Percentiles rank a stretch among this genome's conserved stretches.
These are phyloP conservation scores for Beauveria sp. DNA, from an alignment of 2,329 filamentous ascomycete species.

Conservation along the genomic window DNA sequence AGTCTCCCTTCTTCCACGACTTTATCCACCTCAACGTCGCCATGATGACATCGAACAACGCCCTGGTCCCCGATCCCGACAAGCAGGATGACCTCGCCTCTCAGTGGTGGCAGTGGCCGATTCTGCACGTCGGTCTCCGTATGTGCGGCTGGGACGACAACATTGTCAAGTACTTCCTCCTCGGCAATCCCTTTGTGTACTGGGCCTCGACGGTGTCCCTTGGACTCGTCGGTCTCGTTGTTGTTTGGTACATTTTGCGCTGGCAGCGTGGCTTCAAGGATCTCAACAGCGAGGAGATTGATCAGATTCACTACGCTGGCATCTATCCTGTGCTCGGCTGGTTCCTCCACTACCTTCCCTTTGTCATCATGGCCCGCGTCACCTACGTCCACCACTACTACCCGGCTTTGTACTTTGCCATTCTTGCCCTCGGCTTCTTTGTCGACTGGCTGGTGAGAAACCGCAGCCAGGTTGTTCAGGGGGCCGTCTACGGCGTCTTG, in stretches of 20 bases:
- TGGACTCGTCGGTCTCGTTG: slow-evolving; percentile 61
- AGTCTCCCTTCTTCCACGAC: slow-evolving; percentile 94
- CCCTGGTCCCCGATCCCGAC: slow-evolving; percentile 91
- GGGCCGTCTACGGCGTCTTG: slow-evolving; percentile 62
- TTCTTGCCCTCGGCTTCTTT: slow-evolving; percentile 81
- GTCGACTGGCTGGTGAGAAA: slow-evolving; percentile 73
- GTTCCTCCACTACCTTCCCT: slow-evolving; percentile 94
- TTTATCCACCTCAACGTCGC: slow-evolving; percentile 97
- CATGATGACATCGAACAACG: slow-evolving; percentile 99
- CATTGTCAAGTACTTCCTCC: slow-evolving; percentile 95
- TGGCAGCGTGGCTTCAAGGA: slow-evolving; percentile 95
- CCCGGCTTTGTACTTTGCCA: slow-evolving; percentile 94
- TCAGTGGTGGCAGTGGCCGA: slow-evolving; percentile 96
- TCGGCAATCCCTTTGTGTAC: slow-evolving; percentile 93
- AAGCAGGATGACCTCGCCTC: slow-evolving; percentile 98
- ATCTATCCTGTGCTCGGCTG: slow-evolving; percentile 89
- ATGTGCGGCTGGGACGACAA: slow-evolving; percentile 99
- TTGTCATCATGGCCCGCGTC: slow-evolving; percentile 95
- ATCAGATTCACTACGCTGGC: slow-evolving; percentile 90
- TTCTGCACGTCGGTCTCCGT: slow-evolving; percentile 87
- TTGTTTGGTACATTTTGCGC: slow-evolving; percentile 79
- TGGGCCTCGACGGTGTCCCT: slow-evolving; percentile 85
- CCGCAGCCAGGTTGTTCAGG: slow-evolving; percentile 56
- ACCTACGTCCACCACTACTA: slow-evolving; percentile 99
- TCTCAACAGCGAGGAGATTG: slow-evolving; percentile 70